Evolutionary conservation across 2,329 filamentous ascomycete species (phyloP).

Genomic region (Cercospora sesami): DNA sequence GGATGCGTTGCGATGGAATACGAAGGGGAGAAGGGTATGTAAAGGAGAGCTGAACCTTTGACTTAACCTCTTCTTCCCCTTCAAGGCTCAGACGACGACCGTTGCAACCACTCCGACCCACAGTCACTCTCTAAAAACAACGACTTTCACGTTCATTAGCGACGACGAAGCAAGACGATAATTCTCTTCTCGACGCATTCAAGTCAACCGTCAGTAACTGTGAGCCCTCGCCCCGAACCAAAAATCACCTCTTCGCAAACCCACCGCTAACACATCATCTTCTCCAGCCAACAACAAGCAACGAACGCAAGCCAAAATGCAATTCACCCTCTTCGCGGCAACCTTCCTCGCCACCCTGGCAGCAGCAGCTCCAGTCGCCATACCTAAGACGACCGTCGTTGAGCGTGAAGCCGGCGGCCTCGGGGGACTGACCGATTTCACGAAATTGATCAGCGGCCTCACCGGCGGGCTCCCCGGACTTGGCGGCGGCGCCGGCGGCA

Average conservation of each 20-base stretch:
- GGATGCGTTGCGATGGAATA: not conserved
- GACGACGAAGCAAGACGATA: not conserved
- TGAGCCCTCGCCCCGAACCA: not conserved
- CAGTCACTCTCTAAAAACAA: not conserved
- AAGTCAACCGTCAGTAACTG: not conserved
- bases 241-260: too few species aligned
- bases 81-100: not conserved
- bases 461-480: too few species aligned
- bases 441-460: too few species aligned
- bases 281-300: not conserved
- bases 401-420: not conserved
- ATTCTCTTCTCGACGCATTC: not conserved
- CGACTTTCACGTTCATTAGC: not conserved
- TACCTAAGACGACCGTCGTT: not conserved
- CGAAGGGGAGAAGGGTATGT: not conserved
- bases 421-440: not conserved
- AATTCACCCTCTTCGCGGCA: not conserved
- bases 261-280: not conserved
- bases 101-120: not conserved
- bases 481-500: too few species aligned
- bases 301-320: conserved; percentile 1
- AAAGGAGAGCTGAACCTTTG: not conserved
- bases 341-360: not conserved
- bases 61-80: not conserved
- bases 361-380: not conserved